phyloP scores from a whole-genome alignment of 179 eudicot species.

The Pouteria campechiana region DNA sequence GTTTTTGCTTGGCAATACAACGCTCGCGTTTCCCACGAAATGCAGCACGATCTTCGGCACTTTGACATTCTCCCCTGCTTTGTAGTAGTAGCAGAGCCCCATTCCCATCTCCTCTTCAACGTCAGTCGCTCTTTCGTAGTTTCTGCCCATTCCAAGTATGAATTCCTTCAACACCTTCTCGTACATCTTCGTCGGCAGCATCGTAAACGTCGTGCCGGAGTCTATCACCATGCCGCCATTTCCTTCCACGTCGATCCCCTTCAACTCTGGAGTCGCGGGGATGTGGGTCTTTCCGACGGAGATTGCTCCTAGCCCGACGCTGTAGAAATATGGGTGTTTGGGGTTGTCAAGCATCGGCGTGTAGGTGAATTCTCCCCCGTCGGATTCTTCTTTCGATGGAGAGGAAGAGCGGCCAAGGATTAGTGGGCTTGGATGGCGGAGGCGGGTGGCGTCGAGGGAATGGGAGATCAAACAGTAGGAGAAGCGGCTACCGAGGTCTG shows the following conservation, averaged over 20 bases:
- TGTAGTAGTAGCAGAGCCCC: constrained; percentile 58
- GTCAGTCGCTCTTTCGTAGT: constrained; percentile 29
- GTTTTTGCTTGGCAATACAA: constrained; percentile 60
- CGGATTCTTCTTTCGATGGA: constrained; percentile 1
- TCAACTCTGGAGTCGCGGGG: constrained; percentile 34
- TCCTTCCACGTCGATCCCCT: constrained; percentile 39
- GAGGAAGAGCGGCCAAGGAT: constrained; percentile 43
- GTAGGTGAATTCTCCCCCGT: constrained; percentile 13
- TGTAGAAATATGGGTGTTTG: constrained; percentile 55
- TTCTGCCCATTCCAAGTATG: constrained; percentile 17
- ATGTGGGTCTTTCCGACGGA: constrained; percentile 29
- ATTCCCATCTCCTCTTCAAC: constrained; percentile 61
- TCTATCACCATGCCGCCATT: constrained; percentile 92
- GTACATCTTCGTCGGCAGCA: constrained; percentile 43
- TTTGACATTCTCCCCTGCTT: constrained; percentile 1
- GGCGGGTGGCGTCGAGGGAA: constrained; percentile 41
- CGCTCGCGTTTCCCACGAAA: constrained; percentile 67
- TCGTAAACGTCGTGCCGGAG: constrained; percentile 75
- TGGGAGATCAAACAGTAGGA: constrained; percentile 82
- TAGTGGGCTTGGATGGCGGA: constrained; percentile 70
- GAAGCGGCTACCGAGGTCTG: constrained; percentile 59
- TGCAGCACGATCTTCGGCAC: constrained; percentile 54
- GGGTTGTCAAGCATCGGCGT: constrained; percentile 68
- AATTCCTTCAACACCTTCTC: constrained; percentile 39
- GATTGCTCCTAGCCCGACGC: constrained; percentile 37